Percentiles rank a stretch among this genome's conserved stretches.
Conservation (phyloP, 2,329 filamentous ascomycete species). For the Neopestalotiopsis rosae region DNA sequence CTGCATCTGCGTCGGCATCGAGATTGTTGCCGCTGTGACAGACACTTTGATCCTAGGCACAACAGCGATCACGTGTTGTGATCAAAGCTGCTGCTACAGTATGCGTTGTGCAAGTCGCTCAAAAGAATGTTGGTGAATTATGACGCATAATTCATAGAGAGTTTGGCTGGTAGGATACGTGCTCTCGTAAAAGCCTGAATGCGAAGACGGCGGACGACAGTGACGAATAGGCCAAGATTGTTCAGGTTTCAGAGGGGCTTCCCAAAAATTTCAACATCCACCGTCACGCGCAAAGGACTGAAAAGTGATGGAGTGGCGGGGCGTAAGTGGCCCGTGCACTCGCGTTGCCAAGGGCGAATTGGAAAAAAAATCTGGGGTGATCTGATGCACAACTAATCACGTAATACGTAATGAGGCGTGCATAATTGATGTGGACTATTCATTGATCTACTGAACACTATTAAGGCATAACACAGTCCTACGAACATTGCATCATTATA, state of each 20-base stretch:
- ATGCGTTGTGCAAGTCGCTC: neutral
- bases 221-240: neutral
- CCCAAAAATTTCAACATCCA: conserved; percentile 15
- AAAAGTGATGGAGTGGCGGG: conserved; percentile 2
- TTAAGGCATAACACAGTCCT: no score
- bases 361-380: neutral
- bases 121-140: neutral
- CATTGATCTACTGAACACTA: no score
- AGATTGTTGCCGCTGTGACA: neutral
- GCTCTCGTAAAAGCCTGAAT: neutral
- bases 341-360: conserved; percentile 5
- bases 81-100: neutral
- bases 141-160: neutral
- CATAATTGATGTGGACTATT: no score
- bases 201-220: neutral
- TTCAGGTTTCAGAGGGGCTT: neutral
- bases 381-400: no score
- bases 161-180: neutral
- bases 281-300: conserved; percentile 2
- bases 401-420: no score
- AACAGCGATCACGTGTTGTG: neutral
- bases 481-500: no score
- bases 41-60: neutral
- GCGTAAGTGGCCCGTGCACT: conserved; percentile 12
- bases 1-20: conserved; percentile 24